Conservation (phyloP, 2,329 filamentous ascomycete genomes). For the Fusarium sulawesiense region DNA sequence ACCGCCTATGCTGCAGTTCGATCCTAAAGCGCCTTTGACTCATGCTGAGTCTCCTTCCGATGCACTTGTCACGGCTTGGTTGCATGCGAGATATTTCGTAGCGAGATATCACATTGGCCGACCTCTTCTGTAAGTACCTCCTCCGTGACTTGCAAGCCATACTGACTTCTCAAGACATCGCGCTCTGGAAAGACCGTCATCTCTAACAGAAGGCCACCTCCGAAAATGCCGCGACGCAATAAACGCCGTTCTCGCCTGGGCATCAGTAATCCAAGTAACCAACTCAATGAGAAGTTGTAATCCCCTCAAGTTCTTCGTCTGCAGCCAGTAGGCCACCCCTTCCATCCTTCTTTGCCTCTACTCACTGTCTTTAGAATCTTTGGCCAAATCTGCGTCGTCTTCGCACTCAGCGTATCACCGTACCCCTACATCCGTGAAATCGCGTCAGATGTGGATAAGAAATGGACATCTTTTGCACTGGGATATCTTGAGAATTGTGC, state of each 20-base stretch:
- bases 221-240: conserved; percentile 31
- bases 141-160: too few relatives aligned
- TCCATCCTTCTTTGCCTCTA: too few relatives aligned
- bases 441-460: conserved; percentile 12
- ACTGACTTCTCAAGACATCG: too few relatives aligned
- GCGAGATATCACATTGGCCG: conserved; percentile 35
- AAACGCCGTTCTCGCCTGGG: conserved; percentile 18
- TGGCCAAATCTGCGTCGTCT: conserved; percentile 31
- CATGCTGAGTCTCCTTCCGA: conserved; percentile 26
- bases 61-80: conserved; percentile 19
- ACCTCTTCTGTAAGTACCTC: conserved; percentile 29
- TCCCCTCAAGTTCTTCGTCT: conserved; percentile 33
- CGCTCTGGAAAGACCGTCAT: conserved; percentile 19
- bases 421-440: conserved; percentile 28
- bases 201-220: conserved; percentile 23
- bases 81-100: conserved; percentile 30
- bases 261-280: conserved; percentile 20
- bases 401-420: conserved; percentile 27
- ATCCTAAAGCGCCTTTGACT: conserved; percentile 16
- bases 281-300: conserved; percentile 33
- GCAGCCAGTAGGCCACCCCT: conserved; percentile 32
- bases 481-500: conserved; percentile 13
- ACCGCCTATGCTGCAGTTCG: conserved; percentile 27
- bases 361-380: conserved; percentile 4
- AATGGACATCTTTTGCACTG: conserved; percentile 20